A percentile compares a stretch with the other conserved stretches of the same genome.
Conservation (phyloP, 2,329 filamentous ascomycete genomes). For the Lachnellula occidentalis region DNA sequence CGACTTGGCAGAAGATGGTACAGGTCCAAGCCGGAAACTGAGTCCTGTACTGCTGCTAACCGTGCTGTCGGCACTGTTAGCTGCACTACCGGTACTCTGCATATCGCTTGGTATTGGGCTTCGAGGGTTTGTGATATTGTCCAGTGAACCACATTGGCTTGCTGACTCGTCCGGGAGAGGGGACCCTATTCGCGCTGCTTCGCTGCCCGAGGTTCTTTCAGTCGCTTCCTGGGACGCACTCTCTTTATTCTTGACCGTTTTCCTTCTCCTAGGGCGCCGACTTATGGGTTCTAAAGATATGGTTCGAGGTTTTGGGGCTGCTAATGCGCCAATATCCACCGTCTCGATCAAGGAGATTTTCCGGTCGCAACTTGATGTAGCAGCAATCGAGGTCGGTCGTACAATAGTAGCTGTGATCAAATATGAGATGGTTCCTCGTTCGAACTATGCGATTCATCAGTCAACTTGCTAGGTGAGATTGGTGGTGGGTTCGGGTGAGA, state of each 20-base stretch:
- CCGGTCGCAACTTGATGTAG: slow-evolving; percentile 72
- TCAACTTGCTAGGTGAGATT: neutral
- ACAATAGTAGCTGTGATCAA: slow-evolving; percentile 86
- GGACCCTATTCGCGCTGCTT: slow-evolving; percentile 18
- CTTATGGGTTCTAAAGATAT: slow-evolving; percentile 86
- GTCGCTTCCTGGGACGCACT: slow-evolving; percentile 14
- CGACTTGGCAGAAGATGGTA: slow-evolving; percentile 32
- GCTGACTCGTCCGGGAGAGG: slow-evolving; percentile 29
- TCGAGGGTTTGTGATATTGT: slow-evolving; percentile 40
- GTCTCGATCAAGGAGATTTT: slow-evolving; percentile 75
- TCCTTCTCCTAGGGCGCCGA: slow-evolving; percentile 53
- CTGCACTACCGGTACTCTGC: slow-evolving; percentile 65
- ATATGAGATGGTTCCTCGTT: slow-evolving; percentile 88
- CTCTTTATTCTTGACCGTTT: slow-evolving; percentile 21
- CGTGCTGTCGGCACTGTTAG: slow-evolving; percentile 64
- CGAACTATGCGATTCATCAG: slow-evolving; percentile 60
- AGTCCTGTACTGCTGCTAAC: slow-evolving; percentile 36
- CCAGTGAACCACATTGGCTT: slow-evolving; percentile 30
- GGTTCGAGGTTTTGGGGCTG: slow-evolving; percentile 69
- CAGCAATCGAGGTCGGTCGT: slow-evolving; percentile 77
- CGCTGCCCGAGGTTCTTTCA: slow-evolving; percentile 23
- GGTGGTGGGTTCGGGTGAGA: neutral
- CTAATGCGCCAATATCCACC: slow-evolving; percentile 75
- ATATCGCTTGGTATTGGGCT: slow-evolving; percentile 46
- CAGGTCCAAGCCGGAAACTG: slow-evolving; percentile 37